phyloP scores from a whole-genome alignment of 352 stramenopile species.

The Phytophthora pluvialis region DNA sequence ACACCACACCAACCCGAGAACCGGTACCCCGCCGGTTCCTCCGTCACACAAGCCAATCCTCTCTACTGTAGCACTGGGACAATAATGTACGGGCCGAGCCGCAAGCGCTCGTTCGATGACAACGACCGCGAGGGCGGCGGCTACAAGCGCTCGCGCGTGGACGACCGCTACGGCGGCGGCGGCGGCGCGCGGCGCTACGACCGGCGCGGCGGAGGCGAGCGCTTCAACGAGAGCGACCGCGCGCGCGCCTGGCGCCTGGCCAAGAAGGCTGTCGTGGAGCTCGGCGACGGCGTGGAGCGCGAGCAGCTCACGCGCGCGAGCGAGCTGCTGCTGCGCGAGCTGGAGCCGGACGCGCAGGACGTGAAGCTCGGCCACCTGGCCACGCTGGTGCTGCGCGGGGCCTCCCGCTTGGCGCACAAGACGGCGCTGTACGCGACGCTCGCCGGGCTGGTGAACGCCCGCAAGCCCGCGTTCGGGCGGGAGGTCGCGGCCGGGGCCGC shows the following conservation, averaged over 20 bases:
- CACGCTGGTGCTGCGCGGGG: slow-evolving; percentile 61
- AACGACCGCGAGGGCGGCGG: slow-evolving; percentile 45
- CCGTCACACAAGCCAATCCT: slow-evolving; percentile 1
- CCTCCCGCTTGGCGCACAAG: slow-evolving; percentile 67
- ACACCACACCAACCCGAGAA: slow-evolving; percentile 7
- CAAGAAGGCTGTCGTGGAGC: slow-evolving; percentile 79
- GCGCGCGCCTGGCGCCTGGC: slow-evolving; percentile 72
- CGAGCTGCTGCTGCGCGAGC: slow-evolving; percentile 52
- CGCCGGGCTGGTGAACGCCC: slow-evolving; percentile 71
- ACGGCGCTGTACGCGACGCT: slow-evolving; percentile 75
- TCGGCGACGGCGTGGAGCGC: slow-evolving; percentile 64
- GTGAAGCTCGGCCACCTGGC: slow-evolving; percentile 68
- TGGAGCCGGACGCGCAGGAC: slow-evolving; percentile 58
- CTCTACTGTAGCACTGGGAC: not conserved
- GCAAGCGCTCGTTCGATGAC: slow-evolving; percentile 75
- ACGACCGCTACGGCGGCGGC: slow-evolving; percentile 42
- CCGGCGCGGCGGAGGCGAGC: slow-evolving; percentile 32
- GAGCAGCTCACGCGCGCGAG: slow-evolving; percentile 57
- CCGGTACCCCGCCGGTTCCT: slow-evolving; percentile 8
- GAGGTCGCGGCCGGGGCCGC: slow-evolving; percentile 52
- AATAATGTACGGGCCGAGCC: slow-evolving; percentile 42
- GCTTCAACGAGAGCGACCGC: slow-evolving; percentile 66
- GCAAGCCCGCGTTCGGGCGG: slow-evolving; percentile 59
- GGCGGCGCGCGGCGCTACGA: slow-evolving; percentile 36
- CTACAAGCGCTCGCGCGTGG: slow-evolving; percentile 70